Percentiles rank a stretch among this genome's conserved stretches.
Evolutionary conservation across 2,329 filamentous ascomycete genomes (phyloP).

Genomic region (Dactylellina haptotyla): DNA sequence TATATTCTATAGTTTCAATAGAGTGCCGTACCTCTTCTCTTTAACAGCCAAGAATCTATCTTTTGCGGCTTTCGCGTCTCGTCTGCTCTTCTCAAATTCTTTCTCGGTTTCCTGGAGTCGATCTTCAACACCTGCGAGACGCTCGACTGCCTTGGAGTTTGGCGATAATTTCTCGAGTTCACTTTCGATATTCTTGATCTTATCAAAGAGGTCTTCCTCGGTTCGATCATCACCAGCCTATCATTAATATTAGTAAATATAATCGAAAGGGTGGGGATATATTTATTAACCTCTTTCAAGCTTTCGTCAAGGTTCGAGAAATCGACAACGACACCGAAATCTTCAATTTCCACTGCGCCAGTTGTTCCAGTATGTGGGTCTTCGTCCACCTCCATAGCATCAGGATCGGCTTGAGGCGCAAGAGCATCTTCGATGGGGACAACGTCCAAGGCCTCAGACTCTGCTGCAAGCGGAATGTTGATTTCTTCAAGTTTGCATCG

Average conservation of each 20-base stretch:
- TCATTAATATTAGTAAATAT: slow-evolving; percentile 23
- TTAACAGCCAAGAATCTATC: slow-evolving; percentile 86
- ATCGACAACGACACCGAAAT: slow-evolving; percentile 90
- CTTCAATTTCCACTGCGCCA: slow-evolving; percentile 75
- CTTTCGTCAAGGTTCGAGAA: slow-evolving; percentile 85
- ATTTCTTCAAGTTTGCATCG: slow-evolving; percentile 95
- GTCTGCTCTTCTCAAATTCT: slow-evolving; percentile 86
- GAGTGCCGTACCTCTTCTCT: slow-evolving; percentile 71
- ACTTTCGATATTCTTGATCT: slow-evolving; percentile 76
- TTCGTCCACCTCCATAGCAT: slow-evolving; percentile 93
- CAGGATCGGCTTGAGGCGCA: slow-evolving; percentile 75
- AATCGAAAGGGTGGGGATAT: neutral
- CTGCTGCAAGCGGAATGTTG: slow-evolving; percentile 78
- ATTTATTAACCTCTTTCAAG: slow-evolving; percentile 74
- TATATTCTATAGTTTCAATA: neutral
- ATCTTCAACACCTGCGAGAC: slow-evolving; percentile 83
- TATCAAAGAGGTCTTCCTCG: slow-evolving; percentile 80
- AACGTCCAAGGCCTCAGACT: slow-evolving; percentile 77
- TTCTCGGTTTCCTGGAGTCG: slow-evolving; percentile 85
- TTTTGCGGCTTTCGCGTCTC: slow-evolving; percentile 76
- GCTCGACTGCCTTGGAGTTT: slow-evolving; percentile 94
- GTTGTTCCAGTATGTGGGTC: slow-evolving; percentile 64
- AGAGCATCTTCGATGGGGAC: slow-evolving; percentile 87
- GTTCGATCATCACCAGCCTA: slow-evolving; percentile 55
- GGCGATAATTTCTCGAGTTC: slow-evolving; percentile 95